Percentiles rank a stretch among this genome's conserved stretches.
Conservation (phyloP, 768 basidiomycete genomes). For the Serendipita sp. region DNA sequence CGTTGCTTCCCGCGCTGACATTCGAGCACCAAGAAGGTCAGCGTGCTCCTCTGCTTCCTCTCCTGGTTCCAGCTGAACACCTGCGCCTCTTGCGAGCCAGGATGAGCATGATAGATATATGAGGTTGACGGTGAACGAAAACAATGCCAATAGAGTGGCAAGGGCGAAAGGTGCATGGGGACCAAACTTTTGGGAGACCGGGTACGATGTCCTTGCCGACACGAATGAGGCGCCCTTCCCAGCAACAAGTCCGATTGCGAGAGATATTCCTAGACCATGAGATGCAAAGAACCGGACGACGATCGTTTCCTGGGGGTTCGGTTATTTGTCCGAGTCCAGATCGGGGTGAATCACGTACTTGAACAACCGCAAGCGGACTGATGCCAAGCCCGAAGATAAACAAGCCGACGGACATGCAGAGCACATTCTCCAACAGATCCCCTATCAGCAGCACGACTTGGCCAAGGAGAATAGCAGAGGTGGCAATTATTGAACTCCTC, state of each 20-base stretch:
- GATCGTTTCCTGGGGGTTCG: slow-evolving; percentile 44
- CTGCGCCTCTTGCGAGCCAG: slow-evolving; percentile 47
- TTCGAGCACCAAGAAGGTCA: slow-evolving; percentile 23
- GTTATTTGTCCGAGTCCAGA: neutral
- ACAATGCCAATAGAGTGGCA: slow-evolving; percentile 42
- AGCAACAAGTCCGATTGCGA: slow-evolving; percentile 70
- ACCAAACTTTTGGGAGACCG: slow-evolving; percentile 52
- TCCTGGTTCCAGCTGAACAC: slow-evolving; percentile 46
- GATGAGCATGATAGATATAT: slow-evolving; percentile 47
- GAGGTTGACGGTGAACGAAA: slow-evolving; percentile 56
- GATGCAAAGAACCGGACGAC: slow-evolving; percentile 69
- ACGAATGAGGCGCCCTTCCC: slow-evolving; percentile 69
- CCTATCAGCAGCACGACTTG: slow-evolving; percentile 52
- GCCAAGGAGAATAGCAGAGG: slow-evolving; percentile 53
- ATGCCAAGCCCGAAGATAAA: slow-evolving; percentile 69
- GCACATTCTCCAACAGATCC: slow-evolving; percentile 43
- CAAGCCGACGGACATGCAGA: slow-evolving; percentile 56
- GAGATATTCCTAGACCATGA: slow-evolving; percentile 56
- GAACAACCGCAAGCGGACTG: slow-evolving; percentile 66
- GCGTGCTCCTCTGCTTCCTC: slow-evolving; percentile 22
- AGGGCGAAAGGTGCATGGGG: slow-evolving; percentile 61
- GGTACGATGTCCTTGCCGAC: slow-evolving; percentile 59
- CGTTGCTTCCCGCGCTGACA: slow-evolving; percentile 43
- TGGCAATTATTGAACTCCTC: slow-evolving; percentile 54
- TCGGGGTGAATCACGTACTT: slow-evolving; percentile 13